phyloP scores from a whole-genome alignment of 306 rosid species.

The Echinosophora koreensis region DNA sequence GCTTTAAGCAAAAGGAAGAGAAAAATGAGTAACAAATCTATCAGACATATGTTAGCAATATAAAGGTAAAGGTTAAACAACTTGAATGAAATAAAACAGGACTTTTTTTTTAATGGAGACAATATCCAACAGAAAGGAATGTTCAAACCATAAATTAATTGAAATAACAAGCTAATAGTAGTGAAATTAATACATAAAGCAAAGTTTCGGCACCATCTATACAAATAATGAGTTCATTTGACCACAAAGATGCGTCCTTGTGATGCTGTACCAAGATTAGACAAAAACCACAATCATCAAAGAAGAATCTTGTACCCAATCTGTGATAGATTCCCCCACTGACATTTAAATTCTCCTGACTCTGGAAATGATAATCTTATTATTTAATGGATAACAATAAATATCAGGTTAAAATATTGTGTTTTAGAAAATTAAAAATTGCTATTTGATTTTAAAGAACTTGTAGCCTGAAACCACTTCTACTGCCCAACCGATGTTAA shows the following conservation, averaged over 20 bases:
- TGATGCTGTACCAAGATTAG: no score
- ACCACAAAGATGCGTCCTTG: no score
- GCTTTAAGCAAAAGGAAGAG: constrained; percentile 62
- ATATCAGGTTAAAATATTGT: neutral
- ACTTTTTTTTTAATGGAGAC: no score
- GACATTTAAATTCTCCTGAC: no score
- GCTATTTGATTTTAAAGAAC: neutral
- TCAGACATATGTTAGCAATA: neutral
- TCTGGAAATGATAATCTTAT: neutral
- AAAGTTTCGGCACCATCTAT: constrained; percentile 1
- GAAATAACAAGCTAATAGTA: neutral
- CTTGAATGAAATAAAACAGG: neutral
- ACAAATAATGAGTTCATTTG: neutral
- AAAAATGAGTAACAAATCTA: constrained; percentile 32
- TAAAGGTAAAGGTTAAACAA: neutral
- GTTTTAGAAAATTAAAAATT: neutral
- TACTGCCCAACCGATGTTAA: neutral
- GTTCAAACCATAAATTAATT: neutral
- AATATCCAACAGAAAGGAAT: no score
- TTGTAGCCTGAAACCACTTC: neutral
- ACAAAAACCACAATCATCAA: no score
- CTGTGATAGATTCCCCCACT: no score
- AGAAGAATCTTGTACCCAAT: no score
- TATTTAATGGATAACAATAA: neutral
- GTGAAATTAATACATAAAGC: constrained; percentile 1